A percentile compares a stretch with the other conserved stretches of the same genome.
These are phyloP conservation scores for Macrophomina pseudophaseolina DNA, from an alignment of 2,329 filamentous ascomycete genomes.

Conservation along the genomic window DNA sequence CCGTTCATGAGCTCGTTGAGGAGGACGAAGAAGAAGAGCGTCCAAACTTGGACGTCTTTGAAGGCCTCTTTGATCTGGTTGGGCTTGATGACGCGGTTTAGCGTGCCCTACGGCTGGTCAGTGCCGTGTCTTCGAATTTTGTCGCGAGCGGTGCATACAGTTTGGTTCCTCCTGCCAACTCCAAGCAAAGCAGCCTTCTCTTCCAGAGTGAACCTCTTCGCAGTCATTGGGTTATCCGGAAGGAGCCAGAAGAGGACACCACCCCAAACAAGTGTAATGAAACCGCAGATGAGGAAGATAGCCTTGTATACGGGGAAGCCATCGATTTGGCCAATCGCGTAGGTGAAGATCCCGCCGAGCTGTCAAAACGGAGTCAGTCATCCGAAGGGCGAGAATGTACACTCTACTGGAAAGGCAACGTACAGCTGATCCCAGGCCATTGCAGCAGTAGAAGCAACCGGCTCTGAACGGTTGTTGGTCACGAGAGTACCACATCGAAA, in stretches of 20 bases:
- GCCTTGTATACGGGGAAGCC: constrained; percentile 51
- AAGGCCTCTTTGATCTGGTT: constrained; percentile 57
- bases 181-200: constrained; percentile 53
- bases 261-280: constrained; percentile 53
- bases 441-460: constrained; percentile 36
- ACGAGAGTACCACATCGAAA: constrained; percentile 30
- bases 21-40: constrained; percentile 53
- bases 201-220: constrained; percentile 49
- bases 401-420: background rate
- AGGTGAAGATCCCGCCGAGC: constrained; percentile 42
- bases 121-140: background rate
- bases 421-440: constrained; percentile 31
- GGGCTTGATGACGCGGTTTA: constrained; percentile 55
- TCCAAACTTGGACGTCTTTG: constrained; percentile 52
- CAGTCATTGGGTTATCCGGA: constrained; percentile 49
- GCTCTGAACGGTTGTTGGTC: constrained; percentile 31
- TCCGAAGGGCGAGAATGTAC: background rate
- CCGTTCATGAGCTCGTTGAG: constrained; percentile 61
- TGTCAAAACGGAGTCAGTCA: constrained; percentile 14
- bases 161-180: constrained; percentile 44
- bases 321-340: constrained; percentile 50
- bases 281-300: constrained; percentile 54
- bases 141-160: constrained; percentile 30
- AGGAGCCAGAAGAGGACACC: constrained; percentile 48
- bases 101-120: constrained; percentile 41